Base-by-base conservation (phyloP, 2,329 filamentous ascomycete genomes). In the Hypoxylon sp. region DNA sequence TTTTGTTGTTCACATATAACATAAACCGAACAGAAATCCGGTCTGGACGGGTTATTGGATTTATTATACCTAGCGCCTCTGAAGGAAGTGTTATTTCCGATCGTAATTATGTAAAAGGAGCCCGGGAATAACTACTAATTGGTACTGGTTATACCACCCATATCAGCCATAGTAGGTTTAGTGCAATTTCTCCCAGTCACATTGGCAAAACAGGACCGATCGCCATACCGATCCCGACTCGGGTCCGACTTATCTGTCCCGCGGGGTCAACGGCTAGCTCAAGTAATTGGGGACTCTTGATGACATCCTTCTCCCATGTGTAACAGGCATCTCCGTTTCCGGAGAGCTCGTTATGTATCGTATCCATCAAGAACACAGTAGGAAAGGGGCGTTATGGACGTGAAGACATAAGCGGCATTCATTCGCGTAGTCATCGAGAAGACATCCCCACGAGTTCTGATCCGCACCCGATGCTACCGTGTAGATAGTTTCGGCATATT, bases 81-180 rank as follows among this genome's bases (percentile, higher is more conserved):
- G 35, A 50, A 58, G 31, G 26, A 19, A 19, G 9, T 22, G 47
- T 35, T 54, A 50, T 50, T 44, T 4, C 39, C 39, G 26, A 14
- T 31, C 50, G 13, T 48, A 17, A 50, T 69, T 66, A 69, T 57
- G 63, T 66, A 63, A 66, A 51, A 63, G 9, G 10, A 24, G 39
- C 3, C 19, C 63, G 67, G 67, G 31, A 64, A 67, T 64, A 70
- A 70, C 37, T 46, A 44, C 42, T 39, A 31, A 39, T 42, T 17
- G 39, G 51, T 13, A 50, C 44, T 59, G 39, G n/a, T 44, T 48
- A 13, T 33, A 26, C 51, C 31, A 51, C n/a, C 39, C 22, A 24
- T 33, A 26, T 46, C 31, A 51, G 11, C 39, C 22, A 24, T 55
- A 47, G 42, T 47, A 31, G 48, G 48, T 24, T 42, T 50, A 31